Evolutionary conservation across 169 alveolate species (phyloP).

Genomic region (Plasmodium falciparum): DNA sequence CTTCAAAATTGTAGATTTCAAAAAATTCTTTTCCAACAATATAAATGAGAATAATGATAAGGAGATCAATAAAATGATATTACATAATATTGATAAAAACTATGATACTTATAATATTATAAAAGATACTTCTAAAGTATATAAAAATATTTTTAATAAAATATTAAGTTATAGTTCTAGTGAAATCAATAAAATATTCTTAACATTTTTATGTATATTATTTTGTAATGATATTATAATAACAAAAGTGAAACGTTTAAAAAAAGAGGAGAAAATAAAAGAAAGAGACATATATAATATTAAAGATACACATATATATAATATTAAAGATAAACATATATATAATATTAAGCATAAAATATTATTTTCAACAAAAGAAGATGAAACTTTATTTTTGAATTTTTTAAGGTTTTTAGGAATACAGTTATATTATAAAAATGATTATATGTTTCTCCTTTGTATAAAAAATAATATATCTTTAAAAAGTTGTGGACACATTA

Average conservation of each 20-base stretch:
- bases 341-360: too few species aligned
- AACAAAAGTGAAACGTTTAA: conserved; percentile 2
- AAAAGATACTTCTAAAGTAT: background rate
- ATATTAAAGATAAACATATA: too few species aligned
- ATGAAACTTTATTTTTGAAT: too few species aligned
- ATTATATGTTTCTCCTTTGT: too few species aligned
- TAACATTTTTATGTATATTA: conserved; percentile 42
- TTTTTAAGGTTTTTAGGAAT: too few species aligned
- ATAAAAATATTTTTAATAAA: conserved; percentile 4
- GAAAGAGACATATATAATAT: background rate
- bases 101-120: background rate
- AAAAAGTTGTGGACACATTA: too few species aligned
- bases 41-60: background rate
- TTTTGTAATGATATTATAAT: conserved; percentile 26
- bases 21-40: background rate
- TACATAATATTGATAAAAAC: background rate
- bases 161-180: conserved; percentile 12
- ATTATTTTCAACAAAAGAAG: too few species aligned
- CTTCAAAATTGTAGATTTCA: conserved; percentile 8
- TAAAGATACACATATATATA: too few species aligned
- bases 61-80: background rate
- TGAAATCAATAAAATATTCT: conserved; percentile 29
- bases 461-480: too few species aligned
- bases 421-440: too few species aligned
- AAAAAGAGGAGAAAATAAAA: background rate